phyloP scores from a whole-genome alignment of 495 filamentous ascomycete species.

The Lindgomyces ingoldianus region DNA sequence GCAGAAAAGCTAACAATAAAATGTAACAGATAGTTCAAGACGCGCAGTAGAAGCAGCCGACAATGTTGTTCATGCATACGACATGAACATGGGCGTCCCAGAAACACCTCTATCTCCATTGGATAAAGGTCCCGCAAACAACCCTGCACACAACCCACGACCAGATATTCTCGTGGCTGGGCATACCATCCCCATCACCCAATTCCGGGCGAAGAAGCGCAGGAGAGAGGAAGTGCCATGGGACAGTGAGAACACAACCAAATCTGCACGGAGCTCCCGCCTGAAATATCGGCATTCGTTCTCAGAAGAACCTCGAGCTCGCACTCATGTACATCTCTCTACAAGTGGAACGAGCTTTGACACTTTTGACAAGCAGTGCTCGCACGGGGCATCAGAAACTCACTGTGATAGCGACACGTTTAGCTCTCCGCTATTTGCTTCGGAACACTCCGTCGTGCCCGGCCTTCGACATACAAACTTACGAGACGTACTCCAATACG shows the following conservation, averaged over 20 bases:
- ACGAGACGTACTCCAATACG: conserved; percentile 65
- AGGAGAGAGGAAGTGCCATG: conserved; percentile 31
- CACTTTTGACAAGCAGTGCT: conserved; percentile 11
- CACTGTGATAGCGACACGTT: conserved; percentile 24
- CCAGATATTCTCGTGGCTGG: conserved; percentile 44
- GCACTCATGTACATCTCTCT: background rate
- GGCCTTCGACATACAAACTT: conserved; percentile 62
- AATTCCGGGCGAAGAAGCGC: conserved; percentile 38
- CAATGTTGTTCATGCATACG: conserved; percentile 85
- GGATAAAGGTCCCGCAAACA: conserved; percentile 41
- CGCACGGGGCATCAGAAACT: conserved; percentile 8
- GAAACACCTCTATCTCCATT: conserved; percentile 48
- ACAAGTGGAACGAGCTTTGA: conserved; percentile 1
- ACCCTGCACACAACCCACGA: conserved; percentile 22
- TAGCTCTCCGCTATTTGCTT: conserved; percentile 43
- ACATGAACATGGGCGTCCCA: conserved; percentile 80
- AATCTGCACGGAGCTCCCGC: conserved; percentile 7
- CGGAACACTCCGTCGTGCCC: conserved; percentile 51
- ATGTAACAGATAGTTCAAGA: conserved; percentile 71
- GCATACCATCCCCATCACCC: conserved; percentile 34
- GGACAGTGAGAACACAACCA: conserved; percentile 3
- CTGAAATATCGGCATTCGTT: conserved; percentile 15
- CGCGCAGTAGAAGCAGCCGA: conserved; percentile 79
- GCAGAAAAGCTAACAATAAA: conserved; percentile 12
- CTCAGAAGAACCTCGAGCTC: conserved; percentile 27